Evolutionary conservation across 1,139 yeast genomes (phyloP), one percentile per base, ranked within the genome.

Genomic region (Debaryomycetaceae sp.): DNA sequence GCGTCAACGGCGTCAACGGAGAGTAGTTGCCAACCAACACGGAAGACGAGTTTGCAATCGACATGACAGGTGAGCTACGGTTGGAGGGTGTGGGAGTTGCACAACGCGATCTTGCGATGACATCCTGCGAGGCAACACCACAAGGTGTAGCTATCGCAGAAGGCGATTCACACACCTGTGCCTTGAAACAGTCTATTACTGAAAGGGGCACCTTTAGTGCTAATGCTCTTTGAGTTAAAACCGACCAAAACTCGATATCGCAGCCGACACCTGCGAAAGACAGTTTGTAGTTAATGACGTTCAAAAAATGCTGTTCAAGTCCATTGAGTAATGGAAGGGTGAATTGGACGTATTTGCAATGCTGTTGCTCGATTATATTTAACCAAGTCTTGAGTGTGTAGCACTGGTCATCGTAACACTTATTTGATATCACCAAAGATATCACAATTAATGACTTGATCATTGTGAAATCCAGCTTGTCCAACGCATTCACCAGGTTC

Each of bases 371-470:
- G 22, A 49, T 47, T 14, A 56, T 49, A 37, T 46, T 55, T 30
- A 47, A 59, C 81, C 81, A 76, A 4, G 81, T 76, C 46, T 75
- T 75, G 46, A 75, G 59, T 1, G 80, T 74, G 46, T 75, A 76
- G 36, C 75, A 70, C 41, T 73, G 77, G 49, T 76, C 81, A 51
- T 76, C 78, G 42, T 59, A 65, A 13, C 71, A 59, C 52, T 76
- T 76, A 53, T 76, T 76, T 30, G 79, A 60, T 15, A 76, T 54
- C 39, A 76, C 61, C 36, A 75, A 58, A 16, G 77, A 59, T 14
- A 65, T 55, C 39, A 61, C 45, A 4, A 68, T 52, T 31, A 63
- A 39, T 31, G 57, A 58, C 5, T 53, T 48, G 39, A 65, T 48
- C 17, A 47, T 39, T 24, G 51, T 50, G 31, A 50, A 52, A 30